These are phyloP conservation scores for Aurantiochytrium sp. DNA, from an alignment of 108 stramenopile species.

Conservation along the genomic window DNA sequence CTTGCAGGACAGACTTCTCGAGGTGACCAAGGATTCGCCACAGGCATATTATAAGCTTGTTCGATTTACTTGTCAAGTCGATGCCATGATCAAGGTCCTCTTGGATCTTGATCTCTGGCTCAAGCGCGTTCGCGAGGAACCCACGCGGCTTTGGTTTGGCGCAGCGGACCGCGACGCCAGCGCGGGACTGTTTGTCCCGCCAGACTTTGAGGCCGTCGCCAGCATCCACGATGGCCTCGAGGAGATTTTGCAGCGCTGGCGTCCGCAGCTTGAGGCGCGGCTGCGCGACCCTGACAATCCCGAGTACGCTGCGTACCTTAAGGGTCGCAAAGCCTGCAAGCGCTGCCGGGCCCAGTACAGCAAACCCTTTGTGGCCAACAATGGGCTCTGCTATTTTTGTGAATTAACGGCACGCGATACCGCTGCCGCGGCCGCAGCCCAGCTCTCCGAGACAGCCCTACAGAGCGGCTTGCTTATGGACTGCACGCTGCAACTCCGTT, in stretches of 20 bases:
- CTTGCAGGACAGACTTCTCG: not conserved
- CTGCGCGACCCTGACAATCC: not conserved
- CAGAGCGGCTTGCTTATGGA: not conserved
- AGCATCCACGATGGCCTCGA: not conserved
- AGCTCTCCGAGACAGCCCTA: not conserved
- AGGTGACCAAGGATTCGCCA: not conserved
- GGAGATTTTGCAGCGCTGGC: not conserved
- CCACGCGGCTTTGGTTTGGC: not conserved
- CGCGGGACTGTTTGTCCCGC: not conserved
- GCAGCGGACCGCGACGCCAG: not conserved
- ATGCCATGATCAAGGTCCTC: not conserved
- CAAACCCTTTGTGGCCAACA: not conserved
- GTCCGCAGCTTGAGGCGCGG: not conserved
- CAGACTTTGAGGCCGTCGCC: not conserved
- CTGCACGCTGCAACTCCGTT: not conserved
- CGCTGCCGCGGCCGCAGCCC: not conserved
- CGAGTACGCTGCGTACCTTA: not conserved
- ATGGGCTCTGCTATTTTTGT: not conserved
- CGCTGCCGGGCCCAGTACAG: not conserved
- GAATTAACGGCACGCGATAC: not conserved
- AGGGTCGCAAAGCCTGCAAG: not conserved
- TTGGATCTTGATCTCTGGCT: not conserved
- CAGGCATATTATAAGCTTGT: not conserved
- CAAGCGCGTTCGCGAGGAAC: not conserved
- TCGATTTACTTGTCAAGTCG: not conserved